These are phyloP conservation scores for Priceomyces castillae DNA, from an alignment of 805 yeast species.

Conservation along the genomic window DNA sequence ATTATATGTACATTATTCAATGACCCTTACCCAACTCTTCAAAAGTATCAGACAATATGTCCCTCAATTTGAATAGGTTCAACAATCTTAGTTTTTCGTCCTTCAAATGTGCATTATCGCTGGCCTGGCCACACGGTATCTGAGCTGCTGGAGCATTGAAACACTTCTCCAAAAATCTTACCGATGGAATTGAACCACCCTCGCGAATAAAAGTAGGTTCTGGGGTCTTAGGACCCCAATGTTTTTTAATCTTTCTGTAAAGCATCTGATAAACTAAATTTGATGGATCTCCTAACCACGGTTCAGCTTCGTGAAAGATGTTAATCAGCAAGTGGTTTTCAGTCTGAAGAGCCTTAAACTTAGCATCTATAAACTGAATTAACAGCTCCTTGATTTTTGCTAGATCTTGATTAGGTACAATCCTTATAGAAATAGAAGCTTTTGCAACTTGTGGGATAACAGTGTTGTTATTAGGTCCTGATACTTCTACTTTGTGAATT, in stretches of 20 bases:
- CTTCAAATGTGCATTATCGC: conserved; percentile 90
- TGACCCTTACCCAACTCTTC: conserved; percentile 29
- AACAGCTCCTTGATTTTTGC: conserved; percentile 53
- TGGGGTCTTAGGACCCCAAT: conserved; percentile 63
- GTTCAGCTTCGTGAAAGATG: conserved; percentile 84
- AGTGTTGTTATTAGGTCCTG: conserved; percentile 88
- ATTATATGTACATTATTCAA: background rate
- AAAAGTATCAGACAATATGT: conserved; percentile 56
- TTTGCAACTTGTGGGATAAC: conserved; percentile 82
- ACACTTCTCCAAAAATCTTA: conserved; percentile 76
- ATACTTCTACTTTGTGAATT: conserved; percentile 75
- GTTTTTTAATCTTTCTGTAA: conserved; percentile 55
- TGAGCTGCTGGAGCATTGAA: conserved; percentile 91
- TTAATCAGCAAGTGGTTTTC: conserved; percentile 60
- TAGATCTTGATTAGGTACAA: conserved; percentile 85
- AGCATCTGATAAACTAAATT: conserved; percentile 72
- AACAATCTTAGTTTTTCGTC: conserved; percentile 80
- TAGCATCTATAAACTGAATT: conserved; percentile 39
- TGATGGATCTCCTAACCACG: conserved; percentile 89
- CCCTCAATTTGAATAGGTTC: conserved; percentile 72
- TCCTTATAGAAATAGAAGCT: conserved; percentile 76
- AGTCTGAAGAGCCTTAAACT: conserved; percentile 52
- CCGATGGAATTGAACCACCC: conserved; percentile 95
- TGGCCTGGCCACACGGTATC: conserved; percentile 92
- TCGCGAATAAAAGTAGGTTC: conserved; percentile 88